A percentile compares a stretch with the other conserved stretches of the same genome.
phyloP scores from a whole-genome alignment of 2,329 filamentous ascomycete species.

The Paecilomyces variotii region DNA sequence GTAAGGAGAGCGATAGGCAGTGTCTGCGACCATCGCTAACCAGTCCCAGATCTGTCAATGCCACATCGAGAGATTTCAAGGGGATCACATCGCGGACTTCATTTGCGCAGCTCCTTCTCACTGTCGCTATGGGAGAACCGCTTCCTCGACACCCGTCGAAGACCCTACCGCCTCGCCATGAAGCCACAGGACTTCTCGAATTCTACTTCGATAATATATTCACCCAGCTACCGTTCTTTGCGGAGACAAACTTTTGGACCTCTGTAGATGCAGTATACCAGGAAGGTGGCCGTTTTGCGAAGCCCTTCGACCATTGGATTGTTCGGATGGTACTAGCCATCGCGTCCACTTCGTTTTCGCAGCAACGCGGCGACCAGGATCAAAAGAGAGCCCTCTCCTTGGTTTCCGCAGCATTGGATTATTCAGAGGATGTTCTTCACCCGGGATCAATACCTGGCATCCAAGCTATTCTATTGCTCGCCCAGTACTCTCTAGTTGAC shows the following conservation, averaged over 20 bases:
- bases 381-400: conserved; percentile 54
- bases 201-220: conserved; percentile 81
- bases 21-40: conserved; percentile 9
- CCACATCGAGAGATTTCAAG: conserved; percentile 88
- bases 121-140: conserved; percentile 67
- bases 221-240: conserved; percentile 71
- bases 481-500: conserved; percentile 83
- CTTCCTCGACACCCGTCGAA: conserved; percentile 54
- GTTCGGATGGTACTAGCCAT: conserved; percentile 87
- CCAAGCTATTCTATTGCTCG: conserved; percentile 76
- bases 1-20: conserved; percentile 41
- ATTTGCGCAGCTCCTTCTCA: conserved; percentile 25
- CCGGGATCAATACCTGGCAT: conserved; percentile 81
- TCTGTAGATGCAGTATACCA: conserved; percentile 78
- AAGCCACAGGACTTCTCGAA: conserved; percentile 62
- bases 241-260: conserved; percentile 68
- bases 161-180: conserved; percentile 63
- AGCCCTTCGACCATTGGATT: conserved; percentile 69
- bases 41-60: conserved; percentile 69
- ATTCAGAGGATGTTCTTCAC: conserved; percentile 73
- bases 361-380: conserved; percentile 54
- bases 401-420: conserved; percentile 59
- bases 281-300: conserved; percentile 54
- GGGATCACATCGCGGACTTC: conserved; percentile 51
- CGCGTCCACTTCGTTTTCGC: conserved; percentile 65